These are phyloP conservation scores for Simmondsia chinensis DNA, from an alignment of 148 eudicot species.

Conservation along the genomic window DNA sequence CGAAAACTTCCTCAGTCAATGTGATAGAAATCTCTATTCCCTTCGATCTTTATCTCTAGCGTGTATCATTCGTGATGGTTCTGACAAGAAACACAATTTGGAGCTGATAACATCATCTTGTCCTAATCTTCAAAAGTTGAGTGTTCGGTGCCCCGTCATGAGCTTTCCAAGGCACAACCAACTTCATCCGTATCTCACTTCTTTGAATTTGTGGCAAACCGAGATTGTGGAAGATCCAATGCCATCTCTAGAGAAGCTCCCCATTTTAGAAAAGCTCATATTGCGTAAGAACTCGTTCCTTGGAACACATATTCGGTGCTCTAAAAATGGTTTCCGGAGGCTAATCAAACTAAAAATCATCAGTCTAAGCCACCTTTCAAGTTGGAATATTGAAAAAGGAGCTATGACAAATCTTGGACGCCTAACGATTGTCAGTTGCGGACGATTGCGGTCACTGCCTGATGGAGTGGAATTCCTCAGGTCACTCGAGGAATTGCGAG, in stretches of 20 bases:
- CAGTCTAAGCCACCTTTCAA: constrained; percentile 1
- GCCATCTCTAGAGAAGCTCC: constrained; percentile 8
- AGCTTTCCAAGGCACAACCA: neutral
- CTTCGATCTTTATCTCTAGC: too few relatives aligned
- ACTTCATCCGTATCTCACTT: constrained; percentile 3
- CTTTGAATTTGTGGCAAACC: neutral
- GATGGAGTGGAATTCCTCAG: too few relatives aligned
- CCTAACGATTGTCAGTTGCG: too few relatives aligned
- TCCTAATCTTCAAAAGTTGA: neutral
- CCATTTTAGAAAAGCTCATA: constrained; percentile 1
- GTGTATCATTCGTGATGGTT: too few relatives aligned
- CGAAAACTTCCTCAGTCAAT: too few relatives aligned
- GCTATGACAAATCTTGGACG: constrained; percentile 13
- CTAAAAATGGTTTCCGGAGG: constrained; percentile 8
- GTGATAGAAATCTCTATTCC: too few relatives aligned
- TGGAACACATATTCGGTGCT: constrained; percentile 8
- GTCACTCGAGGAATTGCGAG: too few relatives aligned
- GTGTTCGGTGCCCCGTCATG: neutral
- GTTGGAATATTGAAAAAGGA: constrained; percentile 11
- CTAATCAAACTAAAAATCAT: constrained; percentile 10
- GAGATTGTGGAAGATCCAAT: neutral
- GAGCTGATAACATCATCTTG: too few relatives aligned
- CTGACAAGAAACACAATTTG: too few relatives aligned
- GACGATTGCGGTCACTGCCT: too few relatives aligned
- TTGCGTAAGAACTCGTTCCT: neutral